Evolutionary conservation across 208 protist species (phyloP), one percentile per base, ranked within the genome.

Genomic region (Crithidia bombi): DNA sequence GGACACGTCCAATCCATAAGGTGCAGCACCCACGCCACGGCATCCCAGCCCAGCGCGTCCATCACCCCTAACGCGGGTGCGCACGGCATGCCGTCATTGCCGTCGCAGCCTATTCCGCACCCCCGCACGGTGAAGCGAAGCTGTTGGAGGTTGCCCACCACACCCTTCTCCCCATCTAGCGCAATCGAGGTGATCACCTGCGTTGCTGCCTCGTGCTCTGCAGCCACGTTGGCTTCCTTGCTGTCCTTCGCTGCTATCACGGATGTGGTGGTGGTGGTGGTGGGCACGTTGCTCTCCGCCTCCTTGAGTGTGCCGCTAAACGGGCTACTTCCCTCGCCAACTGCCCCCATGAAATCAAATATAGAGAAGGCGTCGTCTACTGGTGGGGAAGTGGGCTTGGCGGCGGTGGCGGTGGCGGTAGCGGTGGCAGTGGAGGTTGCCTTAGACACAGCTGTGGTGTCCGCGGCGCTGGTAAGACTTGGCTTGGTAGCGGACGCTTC

Each of bases 1-100:
- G 71, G 71, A 21, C 64, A 71, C 14, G 65, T 77, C 71, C 71
- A 77, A 64, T 69, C 63, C 25, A 77, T 32, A 25, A 77, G 71
- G 32, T 71, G 71, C 23, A 77, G 65, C 50, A 62, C 44, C 33
- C 58, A 54, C 30, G 71, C 71, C 30, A 77, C 71, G 10, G 64
- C 71, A 32, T 77, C 71, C 71, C 71, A 77, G 28, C 71, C 71
- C 15, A 77, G 17, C 7, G n/a, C 57, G n/a, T 19, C 71, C 71
- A 77, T 77, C 28, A 77, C 59, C 9, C 71, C 71, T 2, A 76
- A 23, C 21, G 61, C 26, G 14, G 59, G 6, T 5, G 44, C 15
- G 3, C 7, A 33, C 1, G 26, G 32, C 3, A n/a, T 32, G 1
- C 4, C 59, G 26, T 44, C 25, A 33, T 2, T 14, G 43, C 35